Evolutionary conservation across 1,139 yeast genomes (phyloP), one percentile per base, ranked within the genome.

Genomic region (Kodamaea sp.): DNA sequence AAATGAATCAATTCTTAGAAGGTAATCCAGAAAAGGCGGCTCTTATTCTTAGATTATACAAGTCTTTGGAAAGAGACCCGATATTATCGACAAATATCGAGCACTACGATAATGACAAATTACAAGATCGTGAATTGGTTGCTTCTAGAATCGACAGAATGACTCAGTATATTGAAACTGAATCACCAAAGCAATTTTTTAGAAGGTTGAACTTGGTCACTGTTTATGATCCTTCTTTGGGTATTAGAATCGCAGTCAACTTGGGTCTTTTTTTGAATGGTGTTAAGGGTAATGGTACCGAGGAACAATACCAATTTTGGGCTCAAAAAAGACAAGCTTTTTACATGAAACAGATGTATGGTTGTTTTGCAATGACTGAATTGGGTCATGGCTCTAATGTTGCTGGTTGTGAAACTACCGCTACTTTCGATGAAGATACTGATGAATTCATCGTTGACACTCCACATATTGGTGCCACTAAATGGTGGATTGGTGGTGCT

Each of bases 401-500:
- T 29, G 95, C 96, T 9, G 94, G 87, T 33, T 70, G 88, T 48
- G 95, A 89, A 64, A 89, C 96, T n/a, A 84, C 90, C 25, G 96
- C 96, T 15, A 82, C 85, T 35, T 89, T 75, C 58, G 85, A 87
- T 58, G 69, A 71, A 34, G 67, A 64, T 24, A 73, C 73, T 25
- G 88, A 86, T 54, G 79, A 81, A 46, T 86, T 89, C 52, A 62
- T 77, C 39, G 80, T 89, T 49, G 79, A 86, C 60, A 89, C 97
- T 22, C 97, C 97, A 6, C 87, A 87, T 58, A 66, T 85, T 46
- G 89, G 92, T 39, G 96, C 96, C 29, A 87, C 96, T 43, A 89
- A 89, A 65, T 89, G 96, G 96, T 89, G 97, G 97, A 89, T 89
- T 55, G 97, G 96, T 39, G 97, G 97, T 57, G 96, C 96, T 38